phyloP scores from a whole-genome alignment of 2,329 filamentous ascomycete species.

The Leptosphaerulina australis region DNA sequence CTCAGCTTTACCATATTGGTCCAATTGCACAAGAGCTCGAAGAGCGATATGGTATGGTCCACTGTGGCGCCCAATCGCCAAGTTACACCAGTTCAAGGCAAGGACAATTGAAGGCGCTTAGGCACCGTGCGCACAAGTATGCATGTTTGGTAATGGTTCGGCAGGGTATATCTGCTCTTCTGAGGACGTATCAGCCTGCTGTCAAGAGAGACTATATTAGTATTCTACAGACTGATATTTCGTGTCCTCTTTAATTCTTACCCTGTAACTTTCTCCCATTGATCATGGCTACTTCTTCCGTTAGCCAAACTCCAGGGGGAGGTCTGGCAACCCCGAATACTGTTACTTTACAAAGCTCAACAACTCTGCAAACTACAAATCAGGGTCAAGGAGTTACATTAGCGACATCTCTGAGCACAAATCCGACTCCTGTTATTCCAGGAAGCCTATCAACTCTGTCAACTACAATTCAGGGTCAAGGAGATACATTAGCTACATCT shows the following conservation, averaged over 20 bases:
- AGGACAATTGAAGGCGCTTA: not conserved
- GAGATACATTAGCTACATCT: too few species aligned
- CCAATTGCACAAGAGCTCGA: not conserved
- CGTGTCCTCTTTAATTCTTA: not conserved
- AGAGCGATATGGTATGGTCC: not conserved
- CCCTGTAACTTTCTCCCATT: too few species aligned
- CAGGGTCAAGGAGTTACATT: too few species aligned
- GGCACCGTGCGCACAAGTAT: not conserved
- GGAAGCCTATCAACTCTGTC: too few species aligned
- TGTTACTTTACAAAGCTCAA: too few species aligned
- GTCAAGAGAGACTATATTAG: not conserved
- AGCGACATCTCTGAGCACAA: too few species aligned
- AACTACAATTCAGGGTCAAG: too few species aligned
- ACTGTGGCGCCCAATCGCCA: slow-evolving; percentile 8
- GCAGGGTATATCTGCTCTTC: not conserved
- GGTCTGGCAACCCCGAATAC: too few species aligned
- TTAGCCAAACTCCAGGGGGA: too few species aligned
- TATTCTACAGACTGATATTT: not conserved
- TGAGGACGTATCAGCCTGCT: not conserved
- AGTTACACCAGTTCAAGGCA: not conserved
- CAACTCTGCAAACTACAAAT: too few species aligned
- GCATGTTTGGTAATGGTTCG: not conserved
- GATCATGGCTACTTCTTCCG: too few species aligned
- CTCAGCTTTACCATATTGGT: not conserved
- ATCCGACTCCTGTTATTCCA: too few species aligned